Conservation (phyloP, 371 early-diverging fungal genomes). For the Saksenaea oblongispora region DNA sequence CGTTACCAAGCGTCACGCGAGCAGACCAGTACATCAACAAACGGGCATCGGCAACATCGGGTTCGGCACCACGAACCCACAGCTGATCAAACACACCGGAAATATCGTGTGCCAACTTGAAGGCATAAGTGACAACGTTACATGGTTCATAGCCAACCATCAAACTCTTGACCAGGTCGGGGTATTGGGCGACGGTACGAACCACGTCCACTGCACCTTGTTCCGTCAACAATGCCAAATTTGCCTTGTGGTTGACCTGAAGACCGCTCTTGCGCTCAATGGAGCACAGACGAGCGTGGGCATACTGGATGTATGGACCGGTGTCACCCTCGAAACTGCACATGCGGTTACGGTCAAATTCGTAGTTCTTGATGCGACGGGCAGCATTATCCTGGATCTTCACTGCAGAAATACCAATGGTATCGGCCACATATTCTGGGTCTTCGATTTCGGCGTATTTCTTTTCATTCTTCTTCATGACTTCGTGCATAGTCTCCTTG, state of each 20-base stretch:
- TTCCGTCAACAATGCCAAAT: constrained; percentile 72
- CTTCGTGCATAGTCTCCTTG: constrained; percentile 90
- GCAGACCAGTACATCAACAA: constrained; percentile 78
- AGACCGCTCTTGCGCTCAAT: constrained; percentile 83
- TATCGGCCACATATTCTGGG: constrained; percentile 80
- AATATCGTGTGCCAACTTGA: constrained; percentile 86
- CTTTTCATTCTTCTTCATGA: constrained; percentile 88
- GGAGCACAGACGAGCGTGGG: constrained; percentile 95
- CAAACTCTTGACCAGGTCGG: constrained; percentile 78
- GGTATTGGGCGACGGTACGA: constrained; percentile 88
- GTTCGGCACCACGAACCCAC: constrained; percentile 82
- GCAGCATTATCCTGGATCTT: constrained; percentile 97
- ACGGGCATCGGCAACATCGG: constrained; percentile 80
- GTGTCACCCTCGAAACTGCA: constrained; percentile 98
- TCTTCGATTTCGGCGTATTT: constrained; percentile 88
- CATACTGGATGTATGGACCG: constrained; percentile 99
- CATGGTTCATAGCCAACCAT: constrained; percentile 86
- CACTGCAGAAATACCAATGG: constrained; percentile 89
- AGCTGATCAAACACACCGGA: constrained; percentile 84
- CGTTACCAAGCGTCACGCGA: constrained; percentile 84
- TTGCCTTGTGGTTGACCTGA: constrained; percentile 60
- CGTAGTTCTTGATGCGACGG: constrained; percentile 97
- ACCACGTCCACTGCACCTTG: constrained; percentile 75
- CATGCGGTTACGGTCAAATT: constrained; percentile 96
- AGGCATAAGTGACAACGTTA: constrained; percentile 89